Percentiles rank a stretch among this genome's conserved stretches.
Evolutionary conservation across 495 filamentous ascomycete genomes (phyloP).

Genomic region (Penicillium argentinense): DNA sequence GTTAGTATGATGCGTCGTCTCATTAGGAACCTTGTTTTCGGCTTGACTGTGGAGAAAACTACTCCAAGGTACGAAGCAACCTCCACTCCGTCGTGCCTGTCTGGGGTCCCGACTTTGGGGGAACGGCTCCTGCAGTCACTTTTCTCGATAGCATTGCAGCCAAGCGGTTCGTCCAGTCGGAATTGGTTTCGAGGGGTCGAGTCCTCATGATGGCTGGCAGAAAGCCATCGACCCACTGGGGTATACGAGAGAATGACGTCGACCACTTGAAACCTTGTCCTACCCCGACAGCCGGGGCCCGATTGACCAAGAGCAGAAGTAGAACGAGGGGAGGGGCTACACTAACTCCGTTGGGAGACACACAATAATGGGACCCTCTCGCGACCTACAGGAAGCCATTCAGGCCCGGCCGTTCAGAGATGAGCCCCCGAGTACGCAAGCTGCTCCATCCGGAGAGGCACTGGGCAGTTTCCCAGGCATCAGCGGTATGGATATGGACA

Average conservation of each 20-base stretch:
- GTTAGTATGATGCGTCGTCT: too few relatives aligned
- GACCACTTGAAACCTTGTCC: conserved; percentile 21
- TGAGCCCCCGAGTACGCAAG: too few relatives aligned
- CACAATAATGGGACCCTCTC: too few relatives aligned
- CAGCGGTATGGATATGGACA: conserved; percentile 10
- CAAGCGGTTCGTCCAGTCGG: conserved; percentile 27
- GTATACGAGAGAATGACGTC: conserved; percentile 33
- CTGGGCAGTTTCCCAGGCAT: conserved; percentile 10
- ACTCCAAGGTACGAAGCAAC: not conserved
- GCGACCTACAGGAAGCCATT: too few relatives aligned
- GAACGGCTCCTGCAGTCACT: too few relatives aligned
- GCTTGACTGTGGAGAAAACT: too few relatives aligned
- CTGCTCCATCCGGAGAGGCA: too few relatives aligned
- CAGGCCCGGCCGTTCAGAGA: too few relatives aligned
- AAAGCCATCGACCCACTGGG: conserved; percentile 17
- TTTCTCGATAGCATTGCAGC: conserved; percentile 16
- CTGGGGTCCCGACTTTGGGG: conserved; percentile 18
- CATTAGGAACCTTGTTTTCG: too few relatives aligned
- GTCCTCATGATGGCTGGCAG: conserved; percentile 7
- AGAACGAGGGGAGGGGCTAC: not conserved
- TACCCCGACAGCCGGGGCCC: not conserved
- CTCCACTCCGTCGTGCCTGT: not conserved
- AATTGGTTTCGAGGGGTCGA: conserved; percentile 21
- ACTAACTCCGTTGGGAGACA: too few relatives aligned
- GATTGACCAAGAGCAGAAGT: not conserved